These are phyloP conservation scores for Fusarium abutilonis DNA, from an alignment of 2,329 filamentous ascomycete species.

Conservation along the genomic window DNA sequence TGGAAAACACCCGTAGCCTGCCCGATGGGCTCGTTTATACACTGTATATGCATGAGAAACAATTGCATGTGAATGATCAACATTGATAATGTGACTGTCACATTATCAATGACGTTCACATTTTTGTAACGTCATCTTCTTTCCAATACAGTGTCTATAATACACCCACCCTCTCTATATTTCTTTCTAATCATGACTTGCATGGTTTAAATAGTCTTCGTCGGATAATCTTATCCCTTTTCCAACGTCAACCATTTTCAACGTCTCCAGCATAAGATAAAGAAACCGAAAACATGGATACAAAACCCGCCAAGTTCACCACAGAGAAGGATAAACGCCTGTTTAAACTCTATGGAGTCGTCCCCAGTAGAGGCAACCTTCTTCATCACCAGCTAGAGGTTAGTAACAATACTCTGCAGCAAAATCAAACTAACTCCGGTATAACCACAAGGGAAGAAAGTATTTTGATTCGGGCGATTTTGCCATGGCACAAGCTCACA, in stretches of 20 bases:
- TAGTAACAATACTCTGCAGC: background rate
- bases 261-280: background rate
- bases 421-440: slow-evolving; percentile 1
- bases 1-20: no score
- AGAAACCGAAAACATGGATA: background rate
- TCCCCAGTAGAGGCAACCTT: slow-evolving; percentile 23
- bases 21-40: no score
- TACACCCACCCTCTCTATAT: no score
- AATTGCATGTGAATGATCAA: no score
- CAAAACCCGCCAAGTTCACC: background rate
- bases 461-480: slow-evolving; percentile 40
- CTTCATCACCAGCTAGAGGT: slow-evolving; percentile 36
- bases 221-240: background rate
- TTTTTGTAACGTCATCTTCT: background rate
- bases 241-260: background rate
- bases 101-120: no score
- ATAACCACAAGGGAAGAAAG: slow-evolving; percentile 11
- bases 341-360: slow-evolving; percentile 10
- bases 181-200: no score
- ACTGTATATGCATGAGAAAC: no score
- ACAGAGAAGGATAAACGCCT: background rate
- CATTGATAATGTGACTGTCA: background rate
- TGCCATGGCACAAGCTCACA: slow-evolving; percentile 32
- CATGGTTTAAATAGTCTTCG: background rate
- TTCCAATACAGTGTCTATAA: background rate